phyloP scores from a whole-genome alignment of 148 eudicot species.

The Diospyros lotus region DNA sequence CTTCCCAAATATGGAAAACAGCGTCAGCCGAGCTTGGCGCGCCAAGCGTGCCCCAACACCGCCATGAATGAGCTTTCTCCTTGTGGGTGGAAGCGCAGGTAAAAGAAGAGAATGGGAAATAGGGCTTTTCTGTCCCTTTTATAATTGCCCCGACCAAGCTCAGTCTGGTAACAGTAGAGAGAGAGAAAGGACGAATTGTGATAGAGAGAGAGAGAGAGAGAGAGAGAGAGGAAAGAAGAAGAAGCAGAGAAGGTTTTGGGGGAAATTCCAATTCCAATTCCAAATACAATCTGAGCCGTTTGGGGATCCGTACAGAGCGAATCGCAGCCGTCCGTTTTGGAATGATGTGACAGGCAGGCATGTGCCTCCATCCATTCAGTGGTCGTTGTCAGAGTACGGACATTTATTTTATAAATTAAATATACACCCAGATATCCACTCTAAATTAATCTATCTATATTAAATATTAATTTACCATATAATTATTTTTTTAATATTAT shows the following conservation, averaged over 20 bases:
- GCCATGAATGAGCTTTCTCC: constrained; percentile 15
- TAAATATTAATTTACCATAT: no score
- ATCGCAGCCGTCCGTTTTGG: constrained; percentile 51
- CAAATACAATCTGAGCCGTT: constrained; percentile 41
- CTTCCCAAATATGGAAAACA: neutral
- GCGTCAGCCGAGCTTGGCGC: constrained; percentile 26
- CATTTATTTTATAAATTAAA: neutral
- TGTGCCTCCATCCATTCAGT: constrained; percentile 96
- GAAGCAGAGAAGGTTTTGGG: constrained; percentile 23
- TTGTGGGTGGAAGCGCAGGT: no score
- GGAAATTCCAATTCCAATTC: neutral
- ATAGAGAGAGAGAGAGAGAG: neutral
- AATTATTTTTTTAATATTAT: no score
- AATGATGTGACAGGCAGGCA: constrained; percentile 80
- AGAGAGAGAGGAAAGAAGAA: neutral
- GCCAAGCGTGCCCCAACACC: constrained; percentile 11
- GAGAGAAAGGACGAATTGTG: constrained; percentile 7
- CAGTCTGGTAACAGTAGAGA: constrained; percentile 36
- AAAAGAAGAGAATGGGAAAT: no score
- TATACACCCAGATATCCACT: neutral
- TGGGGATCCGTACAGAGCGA: constrained; percentile 34
- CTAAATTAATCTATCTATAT: no score
- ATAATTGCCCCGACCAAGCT: constrained; percentile 33
- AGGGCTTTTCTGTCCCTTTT: neutral
- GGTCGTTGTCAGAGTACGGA: constrained; percentile 94